These are phyloP conservation scores for Lupinus albus DNA, from an alignment of 306 rosid genomes.

Conservation along the genomic window DNA sequence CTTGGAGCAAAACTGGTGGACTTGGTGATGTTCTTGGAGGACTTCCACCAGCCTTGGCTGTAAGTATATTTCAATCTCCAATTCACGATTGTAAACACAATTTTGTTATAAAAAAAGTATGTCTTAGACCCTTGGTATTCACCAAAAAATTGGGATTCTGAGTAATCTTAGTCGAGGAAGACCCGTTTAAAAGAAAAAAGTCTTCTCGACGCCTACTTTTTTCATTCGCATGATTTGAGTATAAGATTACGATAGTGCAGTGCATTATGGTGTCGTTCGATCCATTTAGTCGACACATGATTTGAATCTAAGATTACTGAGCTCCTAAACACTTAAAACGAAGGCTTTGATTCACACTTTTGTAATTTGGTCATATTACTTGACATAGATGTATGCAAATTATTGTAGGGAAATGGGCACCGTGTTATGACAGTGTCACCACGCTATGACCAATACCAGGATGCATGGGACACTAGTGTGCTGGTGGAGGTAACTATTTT, in stretches of 20 bases:
- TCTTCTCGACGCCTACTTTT: too few relatives aligned
- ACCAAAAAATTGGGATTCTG: too few relatives aligned
- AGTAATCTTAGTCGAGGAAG: too few relatives aligned
- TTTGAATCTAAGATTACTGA: too few relatives aligned
- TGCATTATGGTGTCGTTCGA: too few relatives aligned
- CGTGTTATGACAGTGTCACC: slow-evolving; percentile 81
- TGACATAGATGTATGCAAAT: slow-evolving; percentile 20
- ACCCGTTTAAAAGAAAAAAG: too few relatives aligned
- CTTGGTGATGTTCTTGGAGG: slow-evolving; percentile 89
- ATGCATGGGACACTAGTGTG: slow-evolving; percentile 81
- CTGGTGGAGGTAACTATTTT: slow-evolving; percentile 50
- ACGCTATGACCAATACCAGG: slow-evolving; percentile 79
- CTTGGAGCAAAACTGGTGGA: slow-evolving; percentile 93
- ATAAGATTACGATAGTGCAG: too few relatives aligned
- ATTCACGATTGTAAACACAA: not conserved
- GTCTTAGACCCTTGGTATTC: too few relatives aligned
- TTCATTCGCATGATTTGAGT: too few relatives aligned
- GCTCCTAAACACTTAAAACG: too few relatives aligned
- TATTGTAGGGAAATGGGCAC: slow-evolving; percentile 62
- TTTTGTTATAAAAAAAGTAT: not conserved
- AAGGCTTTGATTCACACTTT: not conserved
- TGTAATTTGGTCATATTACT: not conserved
- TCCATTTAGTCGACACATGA: too few relatives aligned
- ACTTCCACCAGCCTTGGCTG: slow-evolving; percentile 81
- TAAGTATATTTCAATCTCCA: slow-evolving; percentile 36